A percentile compares a stretch with the other conserved stretches of the same genome.
These are phyloP conservation scores for Verticillium zaregamsianum DNA, from an alignment of 2,329 filamentous ascomycete genomes.

Conservation along the genomic window DNA sequence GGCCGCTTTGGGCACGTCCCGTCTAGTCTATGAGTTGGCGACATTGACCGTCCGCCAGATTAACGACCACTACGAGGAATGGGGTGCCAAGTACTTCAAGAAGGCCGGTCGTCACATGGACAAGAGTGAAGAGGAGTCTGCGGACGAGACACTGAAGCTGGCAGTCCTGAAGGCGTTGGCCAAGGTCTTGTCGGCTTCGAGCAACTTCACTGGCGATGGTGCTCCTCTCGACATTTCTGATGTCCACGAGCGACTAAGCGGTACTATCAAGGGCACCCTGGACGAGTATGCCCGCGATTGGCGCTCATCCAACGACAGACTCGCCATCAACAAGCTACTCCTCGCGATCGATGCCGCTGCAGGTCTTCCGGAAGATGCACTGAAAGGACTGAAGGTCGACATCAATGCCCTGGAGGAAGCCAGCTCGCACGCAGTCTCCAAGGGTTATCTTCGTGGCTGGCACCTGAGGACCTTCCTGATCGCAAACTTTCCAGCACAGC, in stretches of 20 bases:
- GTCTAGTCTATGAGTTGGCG: conserved; percentile 11
- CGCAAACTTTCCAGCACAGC: conserved; percentile 26
- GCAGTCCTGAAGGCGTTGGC: conserved; percentile 31
- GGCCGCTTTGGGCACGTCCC: conserved; percentile 2
- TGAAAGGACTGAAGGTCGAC: conserved; percentile 25
- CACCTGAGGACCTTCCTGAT: conserved; percentile 39
- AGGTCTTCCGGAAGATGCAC: conserved; percentile 21
- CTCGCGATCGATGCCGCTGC: conserved; percentile 18
- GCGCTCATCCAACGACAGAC: conserved; percentile 5
- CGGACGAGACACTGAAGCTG: conserved; percentile 24
- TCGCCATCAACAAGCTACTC: conserved; percentile 3
- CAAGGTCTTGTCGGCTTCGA: conserved; percentile 20
- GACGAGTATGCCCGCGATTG: conserved; percentile 6
- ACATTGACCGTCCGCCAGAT: conserved; percentile 35
- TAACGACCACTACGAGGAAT: conserved; percentile 36
- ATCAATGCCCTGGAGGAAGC: conserved; percentile 29
- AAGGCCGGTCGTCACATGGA: conserved; percentile 18
- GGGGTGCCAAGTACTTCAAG: conserved; percentile 36
- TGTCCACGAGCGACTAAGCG: background rate
- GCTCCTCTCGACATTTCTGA: conserved; percentile 1
- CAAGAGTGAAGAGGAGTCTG: conserved; percentile 4
- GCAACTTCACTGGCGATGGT: conserved; percentile 13
- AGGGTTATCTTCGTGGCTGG: conserved; percentile 38
- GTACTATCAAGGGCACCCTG: background rate
- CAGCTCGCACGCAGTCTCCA: conserved; percentile 25